A percentile compares a stretch with the other conserved stretches of the same genome.
Evolutionary conservation across 1,284 basidiomycete species (phyloP).

Genomic region (Pascua sp.): DNA sequence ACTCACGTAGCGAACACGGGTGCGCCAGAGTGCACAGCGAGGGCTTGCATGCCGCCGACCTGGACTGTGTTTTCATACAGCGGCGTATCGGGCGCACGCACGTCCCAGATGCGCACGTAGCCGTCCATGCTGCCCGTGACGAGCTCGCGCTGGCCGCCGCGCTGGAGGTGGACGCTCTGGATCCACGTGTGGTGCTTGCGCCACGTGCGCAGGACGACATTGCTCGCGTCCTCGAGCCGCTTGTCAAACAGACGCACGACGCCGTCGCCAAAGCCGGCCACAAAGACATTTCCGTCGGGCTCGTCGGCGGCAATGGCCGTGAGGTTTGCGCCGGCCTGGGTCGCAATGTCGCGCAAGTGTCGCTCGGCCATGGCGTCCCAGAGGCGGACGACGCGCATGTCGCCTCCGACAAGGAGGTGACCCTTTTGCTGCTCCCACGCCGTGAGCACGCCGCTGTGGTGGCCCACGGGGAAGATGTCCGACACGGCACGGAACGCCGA

Average conservation of each 20-base stretch:
- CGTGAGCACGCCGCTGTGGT: slow-evolving; percentile 74
- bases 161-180: slow-evolving; percentile 84
- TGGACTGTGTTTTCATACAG: slow-evolving; percentile 66
- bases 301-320: slow-evolving; percentile 79
- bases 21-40: slow-evolving; percentile 82
- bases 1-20: slow-evolving; percentile 77
- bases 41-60: slow-evolving; percentile 70
- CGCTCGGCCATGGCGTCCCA: slow-evolving; percentile 96
- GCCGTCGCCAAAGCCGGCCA: slow-evolving; percentile 92
- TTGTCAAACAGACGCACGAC: slow-evolving; percentile 88
- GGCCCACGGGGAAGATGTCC: slow-evolving; percentile 63
- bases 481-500: slow-evolving; percentile 88
- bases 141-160: slow-evolving; percentile 67
- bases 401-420: slow-evolving; percentile 81
- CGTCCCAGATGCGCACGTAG: slow-evolving; percentile 88
- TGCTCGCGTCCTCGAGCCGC: slow-evolving; percentile 74
- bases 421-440: slow-evolving; percentile 94
- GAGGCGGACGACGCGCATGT: slow-evolving; percentile 79
- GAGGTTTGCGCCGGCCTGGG: slow-evolving; percentile 82
- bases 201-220: slow-evolving; percentile 73
- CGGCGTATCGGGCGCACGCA: slow-evolving; percentile 65
- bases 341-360: slow-evolving; percentile 69
- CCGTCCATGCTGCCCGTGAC: slow-evolving; percentile 91
- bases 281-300: slow-evolving; percentile 70
- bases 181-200: slow-evolving; percentile 86